Conservation (phyloP, 2,329 filamentous ascomycete genomes). For the Helminthosporium solani region DNA sequence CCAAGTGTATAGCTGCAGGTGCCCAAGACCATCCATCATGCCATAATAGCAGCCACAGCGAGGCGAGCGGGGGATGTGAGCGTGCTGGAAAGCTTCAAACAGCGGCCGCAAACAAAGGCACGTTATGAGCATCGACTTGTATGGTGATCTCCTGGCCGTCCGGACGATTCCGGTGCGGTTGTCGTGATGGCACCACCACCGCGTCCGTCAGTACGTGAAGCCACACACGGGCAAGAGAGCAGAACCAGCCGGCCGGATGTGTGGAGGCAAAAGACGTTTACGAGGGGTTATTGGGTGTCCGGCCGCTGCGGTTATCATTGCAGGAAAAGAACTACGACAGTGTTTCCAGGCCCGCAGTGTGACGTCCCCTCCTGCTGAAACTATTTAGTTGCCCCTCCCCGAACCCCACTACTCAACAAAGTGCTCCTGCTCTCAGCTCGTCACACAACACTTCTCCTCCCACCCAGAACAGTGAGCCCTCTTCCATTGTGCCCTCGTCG, state of each 20-base stretch:
- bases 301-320: no score
- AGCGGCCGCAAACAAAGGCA: background rate
- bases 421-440: constrained; percentile 24
- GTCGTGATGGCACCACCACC: constrained; percentile 16
- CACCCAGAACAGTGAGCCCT: no score
- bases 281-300: constrained; percentile 31
- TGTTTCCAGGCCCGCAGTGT: constrained; percentile 12
- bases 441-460: constrained; percentile 20
- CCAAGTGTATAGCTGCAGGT: constrained; percentile 22
- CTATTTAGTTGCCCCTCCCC: constrained; percentile 27
- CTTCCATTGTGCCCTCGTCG: no score
- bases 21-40: no score
- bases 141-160: constrained; percentile 12
- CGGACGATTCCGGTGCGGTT: constrained; percentile 29
- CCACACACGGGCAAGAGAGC: constrained; percentile 5
- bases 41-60: background rate
- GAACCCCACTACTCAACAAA: constrained; percentile 36
- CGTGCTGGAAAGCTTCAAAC: constrained; percentile 16
- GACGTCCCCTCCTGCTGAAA: constrained; percentile 23
- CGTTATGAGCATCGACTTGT: constrained; percentile 11
- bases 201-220: no score
- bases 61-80: constrained; percentile 1
- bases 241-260: constrained; percentile 32
- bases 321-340: no score
- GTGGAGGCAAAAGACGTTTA: constrained; percentile 24